Evolutionary conservation across 148 eudicot species (phyloP), one percentile per base, ranked within the genome.

Genomic region (Fagopyrum homotropicum): DNA sequence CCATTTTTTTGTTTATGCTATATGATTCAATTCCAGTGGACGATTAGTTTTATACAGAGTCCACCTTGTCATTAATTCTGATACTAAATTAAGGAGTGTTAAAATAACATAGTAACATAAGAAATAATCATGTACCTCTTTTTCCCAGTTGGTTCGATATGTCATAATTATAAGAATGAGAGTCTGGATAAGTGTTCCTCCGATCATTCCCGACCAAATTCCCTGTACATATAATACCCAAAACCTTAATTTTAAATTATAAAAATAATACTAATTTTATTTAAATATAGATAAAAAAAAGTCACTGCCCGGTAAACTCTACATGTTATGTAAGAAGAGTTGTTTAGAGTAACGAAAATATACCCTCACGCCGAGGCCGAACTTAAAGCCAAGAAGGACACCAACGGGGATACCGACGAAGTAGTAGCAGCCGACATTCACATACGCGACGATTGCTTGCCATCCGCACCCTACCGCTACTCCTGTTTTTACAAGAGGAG

Each of bases 191-290:
- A 82, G 6, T 4, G 93, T 90, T 48, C 98, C 98, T 78, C 93
- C 98, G 10, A 92, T 79, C 96, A 92, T 92, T 71, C 98, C 98
- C 11, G 84, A 73, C 98, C 96, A 93, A 80, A 93, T 84, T 55
- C 96, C 96, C 96, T 90, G 45, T 17, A 30, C 0, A 11, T 5
- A 17, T 8, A 56, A n/a, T 56, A 57, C 7, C 63, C 9, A 57
- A 8, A 6, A 54, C n/a, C 6, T 5, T 5, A 16, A 55, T 55
- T 15, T 3, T 9, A 49, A 52, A 52, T 1, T 1, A 17, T 22
- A 22, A 35, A 35, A 35, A 35, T 35, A 35, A 35, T 35, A 35
- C 40, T 35, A 35, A 35, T 35, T 35, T 35, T 35, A 35, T 35
- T 35, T 35, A 0, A 35, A 35, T 35, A 35, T 35, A 35, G 26